Conservation (phyloP, 108 stramenopile genomes). For the Cyclotella cryptica region DNA sequence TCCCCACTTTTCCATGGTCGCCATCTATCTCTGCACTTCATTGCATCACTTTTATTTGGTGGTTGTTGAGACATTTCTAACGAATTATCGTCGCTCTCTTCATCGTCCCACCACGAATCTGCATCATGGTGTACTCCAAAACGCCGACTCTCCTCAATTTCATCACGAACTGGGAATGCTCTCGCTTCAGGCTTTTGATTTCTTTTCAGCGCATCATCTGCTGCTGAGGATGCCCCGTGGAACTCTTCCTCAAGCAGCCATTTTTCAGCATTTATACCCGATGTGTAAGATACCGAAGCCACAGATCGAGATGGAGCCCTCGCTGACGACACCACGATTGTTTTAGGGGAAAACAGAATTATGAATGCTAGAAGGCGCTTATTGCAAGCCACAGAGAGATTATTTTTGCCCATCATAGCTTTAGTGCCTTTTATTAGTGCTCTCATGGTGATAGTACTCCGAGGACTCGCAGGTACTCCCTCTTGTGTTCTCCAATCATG, state of each 20-base stretch:
- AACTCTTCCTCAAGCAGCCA: conserved; percentile 47
- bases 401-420: no score
- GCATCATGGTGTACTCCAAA: background rate
- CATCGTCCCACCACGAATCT: conserved; percentile 35
- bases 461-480: no score
- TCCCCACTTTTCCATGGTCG: conserved; percentile 23
- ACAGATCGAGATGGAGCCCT: background rate
- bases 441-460: no score
- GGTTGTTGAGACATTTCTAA: background rate
- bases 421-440: no score
- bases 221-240: conserved; percentile 26
- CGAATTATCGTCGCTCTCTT: conserved; percentile 23
- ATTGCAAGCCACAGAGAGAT: no score
- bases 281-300: conserved; percentile 14
- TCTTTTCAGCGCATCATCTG: background rate
- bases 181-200: background rate
- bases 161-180: conserved; percentile 19
- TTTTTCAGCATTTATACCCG: conserved; percentile 28
- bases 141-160: background rate
- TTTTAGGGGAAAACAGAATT: background rate
- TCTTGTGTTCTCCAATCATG: no score
- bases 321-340: background rate
- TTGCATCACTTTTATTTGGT: background rate
- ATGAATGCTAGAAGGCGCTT: no score
- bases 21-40: background rate